Percentiles rank a stretch among this genome's conserved stretches.
Conservation (phyloP, 2,329 filamentous ascomycete species). For the Zasmidium angulare region DNA sequence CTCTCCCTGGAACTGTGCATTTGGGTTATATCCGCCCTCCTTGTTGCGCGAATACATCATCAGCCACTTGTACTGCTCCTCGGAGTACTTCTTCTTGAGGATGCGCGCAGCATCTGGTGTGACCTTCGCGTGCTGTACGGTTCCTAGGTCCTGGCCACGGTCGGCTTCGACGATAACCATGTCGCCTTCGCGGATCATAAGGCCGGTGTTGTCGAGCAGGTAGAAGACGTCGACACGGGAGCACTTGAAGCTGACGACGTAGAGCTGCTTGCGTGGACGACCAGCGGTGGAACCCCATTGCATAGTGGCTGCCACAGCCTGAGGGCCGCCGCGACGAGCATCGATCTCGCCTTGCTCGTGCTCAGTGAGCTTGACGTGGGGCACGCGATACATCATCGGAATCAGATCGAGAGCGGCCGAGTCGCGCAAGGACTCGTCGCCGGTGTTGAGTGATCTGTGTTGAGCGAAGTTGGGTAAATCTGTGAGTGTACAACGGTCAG, state of each 20-base stretch:
- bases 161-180: slow-evolving; percentile 97
- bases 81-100: slow-evolving; percentile 84
- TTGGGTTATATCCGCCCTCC: slow-evolving; percentile 34
- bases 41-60: slow-evolving; percentile 81
- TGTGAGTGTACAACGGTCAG: slow-evolving; percentile 6
- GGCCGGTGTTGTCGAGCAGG: slow-evolving; percentile 89
- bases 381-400: slow-evolving; percentile 31
- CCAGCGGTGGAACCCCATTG: slow-evolving; percentile 37
- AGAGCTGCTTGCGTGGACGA: slow-evolving; percentile 59
- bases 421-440: slow-evolving; percentile 13
- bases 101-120: slow-evolving; percentile 86
- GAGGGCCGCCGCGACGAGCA: slow-evolving; percentile 13
- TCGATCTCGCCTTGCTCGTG: slow-evolving; percentile 26
- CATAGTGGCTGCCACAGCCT: slow-evolving; percentile 28
- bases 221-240: slow-evolving; percentile 95
- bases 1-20: slow-evolving; percentile 34
- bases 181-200: slow-evolving; percentile 87
- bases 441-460: slow-evolving; percentile 11
- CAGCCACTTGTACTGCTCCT: slow-evolving; percentile 96
- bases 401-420: slow-evolving; percentile 22
- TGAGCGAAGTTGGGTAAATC: slow-evolving; percentile 17
- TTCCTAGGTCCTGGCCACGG: slow-evolving; percentile 90
- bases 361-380: slow-evolving; percentile 27
- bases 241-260: slow-evolving; percentile 95
- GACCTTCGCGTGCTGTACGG: slow-evolving; percentile 83